Evolutionary conservation across 495 filamentous ascomycete genomes (phyloP).

Genomic region (Cryomyces minteri): DNA sequence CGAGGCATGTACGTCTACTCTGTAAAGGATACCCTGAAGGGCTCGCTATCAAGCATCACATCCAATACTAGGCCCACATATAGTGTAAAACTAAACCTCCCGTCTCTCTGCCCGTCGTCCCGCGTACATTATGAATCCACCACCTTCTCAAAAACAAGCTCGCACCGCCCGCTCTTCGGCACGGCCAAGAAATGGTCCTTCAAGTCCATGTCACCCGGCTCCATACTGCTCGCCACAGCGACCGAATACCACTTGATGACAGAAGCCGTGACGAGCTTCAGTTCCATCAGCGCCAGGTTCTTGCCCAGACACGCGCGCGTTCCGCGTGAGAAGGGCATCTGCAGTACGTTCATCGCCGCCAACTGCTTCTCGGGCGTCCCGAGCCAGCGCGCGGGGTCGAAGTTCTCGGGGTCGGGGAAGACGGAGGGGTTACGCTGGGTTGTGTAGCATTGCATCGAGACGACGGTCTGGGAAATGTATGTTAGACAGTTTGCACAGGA

Average conservation of each 20-base stretch:
- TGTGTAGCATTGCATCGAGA: constrained; percentile 1
- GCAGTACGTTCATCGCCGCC: constrained; percentile 1
- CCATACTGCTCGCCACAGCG: neutral
- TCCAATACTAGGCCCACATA: no score
- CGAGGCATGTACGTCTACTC: no score
- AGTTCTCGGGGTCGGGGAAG: constrained; percentile 2
- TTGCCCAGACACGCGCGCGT: constrained; percentile 3
- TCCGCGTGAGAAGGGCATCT: constrained; percentile 2
- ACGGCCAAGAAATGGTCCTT: constrained; percentile 1
- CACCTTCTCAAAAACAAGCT: neutral
- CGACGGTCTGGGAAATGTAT: neutral
- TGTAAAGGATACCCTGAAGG: no score
- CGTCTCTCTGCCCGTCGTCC: neutral
- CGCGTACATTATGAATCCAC: neutral
- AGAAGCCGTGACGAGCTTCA: neutral
- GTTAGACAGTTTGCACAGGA: neutral
- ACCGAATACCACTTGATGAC: neutral
- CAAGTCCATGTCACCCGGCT: constrained; percentile 1
- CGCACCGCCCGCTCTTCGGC: neutral
- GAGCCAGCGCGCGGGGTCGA: constrained; percentile 4
- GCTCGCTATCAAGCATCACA: no score
- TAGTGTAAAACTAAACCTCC: neutral
- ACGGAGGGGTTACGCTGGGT: neutral
- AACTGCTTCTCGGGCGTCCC: neutral
- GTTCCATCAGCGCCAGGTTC: constrained; percentile 2